These are phyloP conservation scores for Agrocybe chaxingu DNA, from an alignment of 768 basidiomycete species.

Conservation along the genomic window DNA sequence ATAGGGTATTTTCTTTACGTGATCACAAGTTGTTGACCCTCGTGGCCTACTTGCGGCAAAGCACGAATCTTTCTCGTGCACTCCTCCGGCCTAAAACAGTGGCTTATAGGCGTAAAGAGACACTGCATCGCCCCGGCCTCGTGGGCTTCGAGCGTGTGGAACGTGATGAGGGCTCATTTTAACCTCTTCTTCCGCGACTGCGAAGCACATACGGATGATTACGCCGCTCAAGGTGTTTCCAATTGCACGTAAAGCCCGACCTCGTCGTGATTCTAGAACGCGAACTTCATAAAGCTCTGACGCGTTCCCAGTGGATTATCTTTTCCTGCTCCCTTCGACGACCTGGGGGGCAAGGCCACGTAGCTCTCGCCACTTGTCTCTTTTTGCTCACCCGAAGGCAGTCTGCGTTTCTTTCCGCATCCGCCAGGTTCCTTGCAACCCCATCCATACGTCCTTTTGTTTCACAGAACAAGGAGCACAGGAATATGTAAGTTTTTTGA, in stretches of 20 bases:
- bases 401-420: constrained; percentile 14
- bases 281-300: constrained; percentile 20
- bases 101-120: not conserved
- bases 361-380: constrained; percentile 18
- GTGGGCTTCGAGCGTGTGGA: too few species aligned
- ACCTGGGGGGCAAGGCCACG: constrained; percentile 16
- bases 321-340: constrained; percentile 9
- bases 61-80: too few species aligned
- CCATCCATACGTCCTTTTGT: constrained; percentile 7
- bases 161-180: constrained; percentile 4
- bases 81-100: too few species aligned
- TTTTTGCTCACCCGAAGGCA: constrained; percentile 14
- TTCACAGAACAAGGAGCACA: not conserved
- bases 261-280: constrained; percentile 26
- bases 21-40: too few species aligned
- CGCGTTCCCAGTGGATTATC: constrained; percentile 27
- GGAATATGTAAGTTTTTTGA: constrained; percentile 10
- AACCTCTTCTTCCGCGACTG: constrained; percentile 14
- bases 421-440: constrained; percentile 10
- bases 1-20: too few species aligned
- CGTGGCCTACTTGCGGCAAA: too few species aligned
- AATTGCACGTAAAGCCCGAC: constrained; percentile 23
- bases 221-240: constrained; percentile 17
- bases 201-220: constrained; percentile 15
- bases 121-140: not conserved